Percentiles rank a stretch among this genome's conserved stretches.
Conservation (phyloP, 2,329 filamentous ascomycete genomes). For the Aspergillus flavus region DNA sequence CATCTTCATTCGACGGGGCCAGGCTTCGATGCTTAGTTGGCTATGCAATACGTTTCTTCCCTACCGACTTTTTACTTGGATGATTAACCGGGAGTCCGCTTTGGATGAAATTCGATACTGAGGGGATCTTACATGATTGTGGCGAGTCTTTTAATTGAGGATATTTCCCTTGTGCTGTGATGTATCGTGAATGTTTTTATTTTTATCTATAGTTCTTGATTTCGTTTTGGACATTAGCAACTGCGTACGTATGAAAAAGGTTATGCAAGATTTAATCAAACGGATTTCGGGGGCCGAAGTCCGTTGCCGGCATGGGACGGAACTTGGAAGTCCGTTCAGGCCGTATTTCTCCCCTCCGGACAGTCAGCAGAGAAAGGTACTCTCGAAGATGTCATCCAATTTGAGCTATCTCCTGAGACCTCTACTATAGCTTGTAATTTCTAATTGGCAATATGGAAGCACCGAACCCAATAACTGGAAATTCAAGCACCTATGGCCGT, state of each 20-base stretch:
- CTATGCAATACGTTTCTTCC: background rate
- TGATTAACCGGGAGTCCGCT: background rate
- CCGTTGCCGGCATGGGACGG: slow-evolving; percentile 2
- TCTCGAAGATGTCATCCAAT: no score
- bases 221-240: no score
- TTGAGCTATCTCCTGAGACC: background rate
- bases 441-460: slow-evolving; percentile 17
- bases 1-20: background rate
- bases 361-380: no score
- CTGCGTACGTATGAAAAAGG: no score
- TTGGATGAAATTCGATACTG: background rate
- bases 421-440: background rate
- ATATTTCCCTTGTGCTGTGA: no score
- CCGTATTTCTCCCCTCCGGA: no score
- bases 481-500: slow-evolving; percentile 29
- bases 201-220: no score
- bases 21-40: background rate
- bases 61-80: background rate
- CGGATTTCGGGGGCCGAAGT: slow-evolving; percentile 17
- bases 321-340: background rate
- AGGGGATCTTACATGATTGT: no score
- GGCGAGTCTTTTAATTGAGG: no score
- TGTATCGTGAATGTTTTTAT: no score
- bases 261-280: background rate
- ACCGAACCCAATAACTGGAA: slow-evolving; percentile 7